These are phyloP conservation scores for Akebia trifoliata DNA, from an alignment of 164 flowering plant genomes.

Conservation along the genomic window DNA sequence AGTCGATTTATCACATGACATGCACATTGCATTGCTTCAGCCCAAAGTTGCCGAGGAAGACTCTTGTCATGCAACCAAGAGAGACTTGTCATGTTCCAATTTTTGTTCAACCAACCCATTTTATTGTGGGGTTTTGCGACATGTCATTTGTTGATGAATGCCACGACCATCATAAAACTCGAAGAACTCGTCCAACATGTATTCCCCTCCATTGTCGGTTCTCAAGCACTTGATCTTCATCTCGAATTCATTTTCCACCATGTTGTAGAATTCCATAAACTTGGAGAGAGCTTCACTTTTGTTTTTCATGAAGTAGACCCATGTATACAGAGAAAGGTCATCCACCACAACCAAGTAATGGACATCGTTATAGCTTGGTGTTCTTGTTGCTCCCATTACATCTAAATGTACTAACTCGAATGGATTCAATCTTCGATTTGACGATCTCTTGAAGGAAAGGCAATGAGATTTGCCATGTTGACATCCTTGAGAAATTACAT, in stretches of 20 bases:
- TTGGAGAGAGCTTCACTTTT: not conserved
- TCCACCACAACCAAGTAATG: not conserved
- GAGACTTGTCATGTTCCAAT: constrained; percentile 9
- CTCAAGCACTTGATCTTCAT: no score
- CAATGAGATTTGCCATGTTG: constrained; percentile 22
- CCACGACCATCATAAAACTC: not conserved
- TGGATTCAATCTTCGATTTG: not conserved
- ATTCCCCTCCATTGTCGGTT: not conserved
- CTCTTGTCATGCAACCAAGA: constrained; percentile 20
- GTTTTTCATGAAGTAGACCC: not conserved
- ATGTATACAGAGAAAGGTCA: not conserved
- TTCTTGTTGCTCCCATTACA: constrained; percentile 21
- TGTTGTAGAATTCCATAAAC: no score
- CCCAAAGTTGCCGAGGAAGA: constrained; percentile 19
- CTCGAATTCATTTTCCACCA: no score
- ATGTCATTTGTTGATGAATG: not conserved
- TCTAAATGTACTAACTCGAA: constrained; percentile 21
- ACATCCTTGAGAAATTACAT: constrained; percentile 19
- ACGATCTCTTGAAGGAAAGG: constrained; percentile 19
- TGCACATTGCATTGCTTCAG: constrained; percentile 16
- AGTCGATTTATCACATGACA: constrained; percentile 22
- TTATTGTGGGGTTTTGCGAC: no score
- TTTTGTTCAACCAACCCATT: constrained; percentile 16
- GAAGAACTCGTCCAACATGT: not conserved
- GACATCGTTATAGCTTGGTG: constrained; percentile 4